Conservation (phyloP, 306 rosid species). For the Cyclanthera cordifolia region DNA sequence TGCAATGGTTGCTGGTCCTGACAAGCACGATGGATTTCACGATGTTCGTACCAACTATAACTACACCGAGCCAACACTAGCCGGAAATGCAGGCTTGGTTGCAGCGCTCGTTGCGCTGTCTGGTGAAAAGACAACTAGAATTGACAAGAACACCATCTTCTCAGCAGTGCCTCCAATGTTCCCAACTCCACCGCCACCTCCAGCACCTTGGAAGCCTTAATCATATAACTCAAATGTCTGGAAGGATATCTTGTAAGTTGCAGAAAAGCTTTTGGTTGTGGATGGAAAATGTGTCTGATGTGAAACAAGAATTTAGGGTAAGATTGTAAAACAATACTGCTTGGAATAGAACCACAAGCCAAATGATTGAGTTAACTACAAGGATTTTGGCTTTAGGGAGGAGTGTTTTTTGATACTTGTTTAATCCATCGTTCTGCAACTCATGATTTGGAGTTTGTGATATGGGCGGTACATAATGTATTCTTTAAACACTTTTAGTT, state of each 20-base stretch:
- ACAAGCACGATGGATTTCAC: slow-evolving; percentile 75
- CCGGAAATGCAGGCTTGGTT: slow-evolving; percentile 91
- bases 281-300: slow-evolving; percentile 30
- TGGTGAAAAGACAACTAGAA: slow-evolving; percentile 47
- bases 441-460: too few species aligned
- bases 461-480: too few species aligned
- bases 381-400: too few species aligned
- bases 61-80: slow-evolving; percentile 92
- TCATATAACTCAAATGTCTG: background rate
- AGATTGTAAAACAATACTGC: slow-evolving; percentile 2
- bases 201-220: slow-evolving; percentile 96
- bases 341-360: slow-evolving; percentile 1
- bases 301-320: slow-evolving; percentile 6
- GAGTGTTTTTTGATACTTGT: too few species aligned
- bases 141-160: slow-evolving; percentile 86
- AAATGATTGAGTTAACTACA: slow-evolving; percentile 15
- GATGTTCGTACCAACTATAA: slow-evolving; percentile 86
- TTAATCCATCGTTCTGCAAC: too few species aligned
- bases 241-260: background rate
- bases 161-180: slow-evolving; percentile 96
- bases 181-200: slow-evolving; percentile 97
- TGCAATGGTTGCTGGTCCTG: slow-evolving; percentile 98
- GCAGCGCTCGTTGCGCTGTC: slow-evolving; percentile 83
- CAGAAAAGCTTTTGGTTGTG: background rate
- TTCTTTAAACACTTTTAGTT: too few species aligned